Percentiles rank a stretch among this genome's conserved stretches.
These are phyloP conservation scores for Ceratocystis smalleyi DNA, from an alignment of 2,329 filamentous ascomycete species.

Conservation along the genomic window DNA sequence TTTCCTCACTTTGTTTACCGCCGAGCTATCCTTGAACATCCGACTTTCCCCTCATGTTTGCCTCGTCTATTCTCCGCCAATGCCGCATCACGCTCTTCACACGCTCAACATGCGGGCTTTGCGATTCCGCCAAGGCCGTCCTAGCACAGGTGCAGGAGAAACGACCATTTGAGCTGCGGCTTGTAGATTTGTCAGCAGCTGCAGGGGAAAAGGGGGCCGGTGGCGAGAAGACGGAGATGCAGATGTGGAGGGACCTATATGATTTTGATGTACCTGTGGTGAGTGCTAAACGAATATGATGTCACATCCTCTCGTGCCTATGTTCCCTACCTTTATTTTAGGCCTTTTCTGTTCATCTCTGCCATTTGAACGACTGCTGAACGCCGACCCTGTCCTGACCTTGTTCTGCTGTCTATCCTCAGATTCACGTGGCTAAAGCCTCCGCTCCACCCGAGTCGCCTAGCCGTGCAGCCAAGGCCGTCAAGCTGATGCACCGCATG, in stretches of 20 bases:
- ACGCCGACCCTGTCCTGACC: not conserved
- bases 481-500: constrained; percentile 68
- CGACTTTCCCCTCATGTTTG: constrained; percentile 30
- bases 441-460: constrained; percentile 36
- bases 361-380: no score
- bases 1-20: not conserved
- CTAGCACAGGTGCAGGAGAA: constrained; percentile 33
- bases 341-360: not conserved
- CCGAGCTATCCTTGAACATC: not conserved
- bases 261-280: constrained; percentile 74
- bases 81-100: constrained; percentile 63
- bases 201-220: no score
- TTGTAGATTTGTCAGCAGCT: constrained; percentile 52
- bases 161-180: constrained; percentile 51
- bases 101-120: constrained; percentile 55
- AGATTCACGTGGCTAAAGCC: constrained; percentile 49
- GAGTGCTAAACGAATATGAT: constrained; percentile 21
- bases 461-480: constrained; percentile 39
- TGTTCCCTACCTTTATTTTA: not conserved
- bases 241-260: constrained; percentile 56
- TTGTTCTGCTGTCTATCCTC: not conserved
- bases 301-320: not conserved
- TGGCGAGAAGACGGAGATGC: constrained; percentile 29
- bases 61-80: constrained; percentile 35
- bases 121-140: constrained; percentile 50